Evolutionary conservation across 2,329 filamentous ascomycete species (phyloP).

Genomic region (Pseudomassariella vexata): DNA sequence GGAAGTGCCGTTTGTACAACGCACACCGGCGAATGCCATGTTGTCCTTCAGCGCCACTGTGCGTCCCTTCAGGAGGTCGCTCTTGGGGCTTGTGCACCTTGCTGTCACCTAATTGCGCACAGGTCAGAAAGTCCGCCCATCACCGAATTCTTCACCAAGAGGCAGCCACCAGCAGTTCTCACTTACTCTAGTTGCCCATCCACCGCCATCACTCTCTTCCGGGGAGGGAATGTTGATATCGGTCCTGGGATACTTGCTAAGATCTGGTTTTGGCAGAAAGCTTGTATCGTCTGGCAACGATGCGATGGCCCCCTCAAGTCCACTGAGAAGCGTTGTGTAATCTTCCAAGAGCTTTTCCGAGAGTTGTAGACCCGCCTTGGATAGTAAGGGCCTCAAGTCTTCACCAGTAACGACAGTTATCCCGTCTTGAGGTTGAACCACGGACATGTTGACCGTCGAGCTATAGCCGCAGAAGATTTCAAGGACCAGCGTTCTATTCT

Average conservation of each 20-base stretch:
- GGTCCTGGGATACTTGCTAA: slow-evolving; percentile 19
- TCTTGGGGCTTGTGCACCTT: neutral
- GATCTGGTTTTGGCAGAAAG: slow-evolving; percentile 15
- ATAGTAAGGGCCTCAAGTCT: slow-evolving; percentile 13
- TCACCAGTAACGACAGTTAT: slow-evolving; percentile 8
- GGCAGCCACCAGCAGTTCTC: neutral
- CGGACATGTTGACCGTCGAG: slow-evolving; percentile 16
- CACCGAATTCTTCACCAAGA: no score
- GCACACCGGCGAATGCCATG: slow-evolving; percentile 36
- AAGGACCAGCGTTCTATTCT: no score
- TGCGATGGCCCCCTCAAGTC: slow-evolving; percentile 14
- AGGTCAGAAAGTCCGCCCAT: no score
- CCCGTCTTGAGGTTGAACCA: slow-evolving; percentile 6
- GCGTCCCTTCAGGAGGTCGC: slow-evolving; percentile 26
- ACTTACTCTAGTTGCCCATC: neutral
- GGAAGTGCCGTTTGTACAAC: slow-evolving; percentile 35
- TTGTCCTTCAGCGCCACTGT: slow-evolving; percentile 43
- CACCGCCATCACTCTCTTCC: neutral
- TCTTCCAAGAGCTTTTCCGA: slow-evolving; percentile 11
- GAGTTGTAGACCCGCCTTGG: slow-evolving; percentile 16
- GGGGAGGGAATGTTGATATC: slow-evolving; percentile 18
- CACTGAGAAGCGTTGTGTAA: slow-evolving; percentile 13
- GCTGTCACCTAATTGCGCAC: slow-evolving; percentile 1
- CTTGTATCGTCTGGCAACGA: slow-evolving; percentile 15
- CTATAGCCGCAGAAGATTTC: no score